A percentile compares a stretch with the other conserved stretches of the same genome.
These are phyloP conservation scores for Bullera alba DNA, from an alignment of 768 basidiomycete species.

Conservation along the genomic window DNA sequence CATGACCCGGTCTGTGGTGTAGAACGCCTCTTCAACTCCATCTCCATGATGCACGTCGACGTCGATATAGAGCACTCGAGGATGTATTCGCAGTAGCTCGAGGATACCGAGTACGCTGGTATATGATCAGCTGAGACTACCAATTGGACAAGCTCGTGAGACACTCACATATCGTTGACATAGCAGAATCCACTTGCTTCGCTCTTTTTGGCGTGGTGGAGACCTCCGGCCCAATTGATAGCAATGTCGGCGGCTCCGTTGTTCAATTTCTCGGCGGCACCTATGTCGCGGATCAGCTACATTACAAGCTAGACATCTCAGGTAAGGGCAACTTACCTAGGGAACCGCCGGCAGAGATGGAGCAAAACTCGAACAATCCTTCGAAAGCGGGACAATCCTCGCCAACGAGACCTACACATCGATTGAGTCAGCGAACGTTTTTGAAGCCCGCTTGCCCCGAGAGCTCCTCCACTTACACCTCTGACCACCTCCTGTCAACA, in stretches of 20 bases:
- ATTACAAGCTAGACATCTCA: neutral
- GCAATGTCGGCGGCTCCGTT: conserved; percentile 72
- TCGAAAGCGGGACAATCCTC: conserved; percentile 97
- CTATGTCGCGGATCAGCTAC: conserved; percentile 46
- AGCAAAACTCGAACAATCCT: conserved; percentile 92
- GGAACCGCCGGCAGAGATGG: conserved; percentile 91
- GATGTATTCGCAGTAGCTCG: conserved; percentile 67
- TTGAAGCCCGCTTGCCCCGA: no score
- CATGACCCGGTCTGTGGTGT: conserved; percentile 94
- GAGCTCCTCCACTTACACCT: conserved; percentile 55
- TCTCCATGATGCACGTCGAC: conserved; percentile 99
- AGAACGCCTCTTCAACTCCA: conserved; percentile 97
- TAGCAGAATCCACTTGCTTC: conserved; percentile 99
- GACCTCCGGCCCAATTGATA: conserved; percentile 96
- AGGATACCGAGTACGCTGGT: conserved; percentile 83
- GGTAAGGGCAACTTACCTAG: conserved; percentile 56
- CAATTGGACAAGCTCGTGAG: no score
- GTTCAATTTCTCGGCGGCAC: conserved; percentile 70
- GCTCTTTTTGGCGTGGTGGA: conserved; percentile 98
- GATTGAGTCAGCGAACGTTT: no score
- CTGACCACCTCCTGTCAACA: conserved; percentile 73
- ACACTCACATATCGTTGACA: conserved; percentile 59
- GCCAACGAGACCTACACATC: conserved; percentile 55
- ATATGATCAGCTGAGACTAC: conserved; percentile 46
- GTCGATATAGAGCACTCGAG: conserved; percentile 92